Percentiles rank a stretch among this genome's conserved stretches.
Conservation (phyloP, 2,329 filamentous ascomycete species). For the Chaetomiaceae sp. region DNA sequence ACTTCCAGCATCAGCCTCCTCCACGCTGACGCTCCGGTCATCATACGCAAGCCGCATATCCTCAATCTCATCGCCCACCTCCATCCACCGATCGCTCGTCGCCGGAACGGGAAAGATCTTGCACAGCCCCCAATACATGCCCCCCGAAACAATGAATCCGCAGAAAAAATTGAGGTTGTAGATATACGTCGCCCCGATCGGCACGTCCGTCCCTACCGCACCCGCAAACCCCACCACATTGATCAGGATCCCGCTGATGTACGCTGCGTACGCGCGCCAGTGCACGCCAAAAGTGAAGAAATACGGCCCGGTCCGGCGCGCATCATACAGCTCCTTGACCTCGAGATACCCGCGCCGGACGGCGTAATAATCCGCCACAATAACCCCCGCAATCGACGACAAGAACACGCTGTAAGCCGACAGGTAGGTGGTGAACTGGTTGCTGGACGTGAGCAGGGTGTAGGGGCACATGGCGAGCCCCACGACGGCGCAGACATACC, state of each 20-base stretch:
- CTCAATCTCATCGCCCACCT: slow-evolving; percentile 60
- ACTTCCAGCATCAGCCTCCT: neutral
- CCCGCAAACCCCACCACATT: slow-evolving; percentile 90
- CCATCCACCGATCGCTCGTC: slow-evolving; percentile 69
- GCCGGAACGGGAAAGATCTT: slow-evolving; percentile 66
- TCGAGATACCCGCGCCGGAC: slow-evolving; percentile 78
- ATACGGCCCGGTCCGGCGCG: slow-evolving; percentile 60
- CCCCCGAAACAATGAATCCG: slow-evolving; percentile 66
- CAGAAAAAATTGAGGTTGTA: slow-evolving; percentile 90
- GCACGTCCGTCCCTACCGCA: slow-evolving; percentile 65
- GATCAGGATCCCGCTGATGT: slow-evolving; percentile 76
- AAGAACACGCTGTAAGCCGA: slow-evolving; percentile 91
- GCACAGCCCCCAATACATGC: slow-evolving; percentile 65
- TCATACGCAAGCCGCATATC: slow-evolving; percentile 46
- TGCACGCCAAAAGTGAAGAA: slow-evolving; percentile 68
- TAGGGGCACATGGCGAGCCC: slow-evolving; percentile 84
- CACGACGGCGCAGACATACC: slow-evolving; percentile 74
- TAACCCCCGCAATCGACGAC: slow-evolving; percentile 89
- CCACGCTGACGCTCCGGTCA: slow-evolving; percentile 15
- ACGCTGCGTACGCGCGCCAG: slow-evolving; percentile 78
- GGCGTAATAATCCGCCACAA: slow-evolving; percentile 80
- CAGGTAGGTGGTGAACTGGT: slow-evolving; percentile 86
- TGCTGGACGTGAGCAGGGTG: slow-evolving; percentile 66
- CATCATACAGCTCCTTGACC: slow-evolving; percentile 72
- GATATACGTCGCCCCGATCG: slow-evolving; percentile 72